Base-by-base conservation (phyloP, 805 yeast species). In the Candida arabinofermentans region DNA sequence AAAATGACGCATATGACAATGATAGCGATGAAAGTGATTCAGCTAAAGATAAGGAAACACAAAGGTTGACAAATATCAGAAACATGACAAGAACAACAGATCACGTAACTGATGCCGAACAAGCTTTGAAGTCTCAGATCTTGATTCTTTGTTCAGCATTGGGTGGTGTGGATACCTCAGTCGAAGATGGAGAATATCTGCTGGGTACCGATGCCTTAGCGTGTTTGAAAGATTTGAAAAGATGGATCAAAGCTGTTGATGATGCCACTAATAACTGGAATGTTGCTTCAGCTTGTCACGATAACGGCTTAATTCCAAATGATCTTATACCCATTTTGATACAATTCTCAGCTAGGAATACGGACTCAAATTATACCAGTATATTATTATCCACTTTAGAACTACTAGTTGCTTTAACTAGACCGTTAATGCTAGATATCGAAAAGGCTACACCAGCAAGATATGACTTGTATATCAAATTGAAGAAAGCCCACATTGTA, bases 171-270 rank as follows among this genome's bases (percentile, higher is more conserved):
- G 96, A 90, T 62, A 77, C 82, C 36, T 64, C 82, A 1, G 67
- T 82, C 0, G 59, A 64, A 4, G 37, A 53, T 12, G 48, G 58
- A 2, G 59, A 63, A 2, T 93, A 93, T 55, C 78, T 77, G 45
- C 71, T 90, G 3, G 98, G 98, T 9, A 88, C 83, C 44, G 97
- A 91, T 55, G 95, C 95, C 2, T 60, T 77, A 41, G 89, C 89
- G 0, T 88, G 97, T 63, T 64, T 93, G 24, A 83, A 85, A 51
- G 99, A 93, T 63, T 63, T 93, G 47, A 88, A 87, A 58, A 72
- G 85, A 51, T 91, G 98, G 96, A 74, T 93, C 40, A 80, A 79
- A 50, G 71, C 83, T 1, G 90, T 86, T 35, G 98, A 91, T 61
- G 93, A 86, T 42, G 72, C 72, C 33, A 72, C 77, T 39, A 71